Base-by-base conservation (phyloP, 768 basidiomycete genomes). In the Tricholomella constricta region DNA sequence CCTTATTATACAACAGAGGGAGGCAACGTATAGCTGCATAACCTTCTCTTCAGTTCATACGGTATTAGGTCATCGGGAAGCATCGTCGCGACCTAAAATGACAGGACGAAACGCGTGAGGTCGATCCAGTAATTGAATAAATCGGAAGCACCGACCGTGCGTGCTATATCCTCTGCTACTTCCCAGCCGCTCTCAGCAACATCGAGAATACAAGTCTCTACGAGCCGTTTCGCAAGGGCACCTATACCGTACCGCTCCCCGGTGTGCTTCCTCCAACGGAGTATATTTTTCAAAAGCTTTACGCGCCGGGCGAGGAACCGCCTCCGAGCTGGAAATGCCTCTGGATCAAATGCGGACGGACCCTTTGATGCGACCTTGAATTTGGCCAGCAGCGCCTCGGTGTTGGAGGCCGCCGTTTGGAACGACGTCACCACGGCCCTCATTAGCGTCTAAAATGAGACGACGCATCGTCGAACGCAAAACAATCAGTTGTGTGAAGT, bases 101-200 rank as follows among this genome's bases (percentile, higher is more conserved):
- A 23, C 4, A 7, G 3, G 25, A 27, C 25, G 42, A 26, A 45
- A 45, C 23, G 5, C 7, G 32, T 49, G 17, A 47, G 45, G 25
- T 36, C n/a, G 23, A 29, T 10, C 17, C 29, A 45, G 10, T 26
- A n/a, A 35, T 31, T 51, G 10, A 62, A 43, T 54, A 20, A 29
- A 38, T 27, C 22, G 20, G 42, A 34, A 47, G 45, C 35, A 65
- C 72, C 58, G 55, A 91, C 91, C 80, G 81, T 82, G 25, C 70
- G 73, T 51, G 81, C 72, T 53, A 81, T 70, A 34, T 82, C 82
- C 66, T 86, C 79, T 2, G 92, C 93, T 32, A 91, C 88, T 37
- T 92, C 91, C 94, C 94, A 97, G 8, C 88, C 89, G 51, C 77
- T 79, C 55, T 83, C 78, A 5, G 92, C 86, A 26, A 90, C 75